Base-by-base conservation (phyloP, 805 yeast genomes). In the Myxozyma kluyveri region DNA sequence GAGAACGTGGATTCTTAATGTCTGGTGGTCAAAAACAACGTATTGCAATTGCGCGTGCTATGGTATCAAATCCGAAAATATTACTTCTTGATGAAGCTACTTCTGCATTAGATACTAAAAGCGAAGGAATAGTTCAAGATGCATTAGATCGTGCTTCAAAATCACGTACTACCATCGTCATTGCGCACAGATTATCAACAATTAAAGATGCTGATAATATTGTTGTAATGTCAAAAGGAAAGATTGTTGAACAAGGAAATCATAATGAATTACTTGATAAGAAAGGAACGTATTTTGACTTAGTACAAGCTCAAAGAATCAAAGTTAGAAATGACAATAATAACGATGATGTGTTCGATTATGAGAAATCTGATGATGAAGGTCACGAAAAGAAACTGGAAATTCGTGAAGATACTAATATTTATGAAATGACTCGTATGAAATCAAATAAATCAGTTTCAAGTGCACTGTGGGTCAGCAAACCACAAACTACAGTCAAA, bases 21-120 rank as follows among this genome's bases (percentile, higher is more conserved):
- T 80, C 84, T 61, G 86, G 86, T 9, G 87, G 86, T 7, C 86
- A 82, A 59, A 79, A 76, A 62, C 86, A 82, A 62, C 66, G 87
- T 52, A 73, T 82, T 12, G 82, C 85, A 4, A 68, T 82, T 47
- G 86, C 86, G 0, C 71, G 87, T 54, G 79, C 85, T 0, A 67
- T 82, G 42, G 70, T 82, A 32, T 67, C 76, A 37, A 70, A 76
- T 22, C 87, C 87, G 2, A 69, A 73, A 26, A 72, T 82, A 7
- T 67, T 82, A 39, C 72, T 82, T 6, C 66, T 82, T 42, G 87
- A 82, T 62, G 87, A 82, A 62, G 86, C 86, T 3, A 81, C 86
- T 0, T 79, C 84, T 5, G 86, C 86, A 0, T 67, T 82, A 40
- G 86, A 82, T 63, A 76, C 83, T 5, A 74, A 76, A 39, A 77